Evolutionary conservation across 2,329 filamentous ascomycete genomes (phyloP), one percentile per base, ranked within the genome.

Genomic region (Didymellaceae sp.): DNA sequence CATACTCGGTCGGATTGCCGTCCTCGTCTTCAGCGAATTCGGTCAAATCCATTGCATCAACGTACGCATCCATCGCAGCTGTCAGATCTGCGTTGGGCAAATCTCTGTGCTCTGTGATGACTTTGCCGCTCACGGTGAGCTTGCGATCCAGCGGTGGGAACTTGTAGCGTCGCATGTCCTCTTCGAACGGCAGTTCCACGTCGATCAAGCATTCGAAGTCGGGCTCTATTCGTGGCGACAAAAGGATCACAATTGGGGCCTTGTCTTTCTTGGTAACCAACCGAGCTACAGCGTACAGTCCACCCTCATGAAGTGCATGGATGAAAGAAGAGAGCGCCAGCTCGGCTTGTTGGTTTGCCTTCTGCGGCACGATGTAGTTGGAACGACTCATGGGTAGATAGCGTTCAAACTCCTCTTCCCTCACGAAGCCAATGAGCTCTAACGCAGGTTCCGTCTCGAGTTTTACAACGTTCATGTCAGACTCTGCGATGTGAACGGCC

Each of bases 141-240:
- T 97, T 88, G 55, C 85, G 88, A 68, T 96, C 92, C 9, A 99
- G 77, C 0, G 93, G 90, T 5, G 94, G 91, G 60, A 99, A 99
- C 50, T 86, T 88, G 71, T 97, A 97, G n/a, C 82, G 82, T 26
- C 94, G 85, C 38, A 97, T 80, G 67, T 99, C 94, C 76, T 99
- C 94, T 2, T 91, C 87, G 65, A 97, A 99, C 0, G 94, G 94
- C 5, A 97, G 79, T 26, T 94, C 91, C 1, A 95, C 82, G 67
- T 99, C 94, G 56, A 96, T 86, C 2, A 99, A 80, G 62, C 90
- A 93, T 70, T 97, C 92, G 58, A 90, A 85, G 20, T 90, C 86
- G 2, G 82, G 78, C 55, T 95, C 90, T 52, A 96, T 86, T 16
- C 85, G 82, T 2, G 94, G 94, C 5, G 89, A 87, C 33, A 99